A percentile compares a stretch with the other conserved stretches of the same genome.
Conservation (phyloP, 176 grass and related monocot genomes). For the Juncus inflexus region DNA sequence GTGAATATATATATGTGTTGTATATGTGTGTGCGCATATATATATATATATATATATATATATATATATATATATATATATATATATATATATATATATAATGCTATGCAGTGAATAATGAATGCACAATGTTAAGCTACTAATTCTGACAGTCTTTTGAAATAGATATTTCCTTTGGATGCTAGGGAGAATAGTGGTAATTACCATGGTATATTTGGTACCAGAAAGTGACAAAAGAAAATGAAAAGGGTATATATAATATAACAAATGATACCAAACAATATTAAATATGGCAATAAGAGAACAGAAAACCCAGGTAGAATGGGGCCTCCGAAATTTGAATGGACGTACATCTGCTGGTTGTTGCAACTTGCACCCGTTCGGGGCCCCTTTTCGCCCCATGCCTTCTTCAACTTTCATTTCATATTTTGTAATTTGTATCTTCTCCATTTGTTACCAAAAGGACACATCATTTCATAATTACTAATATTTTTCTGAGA, state of each 20-base stretch:
- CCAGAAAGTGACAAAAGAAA: conserved; percentile 19
- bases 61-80: no score
- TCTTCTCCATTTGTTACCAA: no score
- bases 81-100: no score
- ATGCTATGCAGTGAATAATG: no score
- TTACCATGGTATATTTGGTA: conserved; percentile 9
- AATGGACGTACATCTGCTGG: conserved; percentile 3
- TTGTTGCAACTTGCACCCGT: conserved; percentile 20
- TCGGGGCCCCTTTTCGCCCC: not conserved
- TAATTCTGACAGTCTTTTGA: no score
- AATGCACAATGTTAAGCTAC: no score
- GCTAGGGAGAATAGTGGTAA: not conserved
- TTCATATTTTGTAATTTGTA: no score
- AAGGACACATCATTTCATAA: no score
- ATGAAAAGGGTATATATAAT: conserved; percentile 5
- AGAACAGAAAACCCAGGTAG: conserved; percentile 23
- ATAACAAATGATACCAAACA: not conserved
- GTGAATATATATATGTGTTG: no score
- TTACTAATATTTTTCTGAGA: no score
- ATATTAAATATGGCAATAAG: conserved; percentile 18
- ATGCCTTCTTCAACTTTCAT: not conserved
- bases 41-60: no score
- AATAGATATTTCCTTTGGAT: not conserved
- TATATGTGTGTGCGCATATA: no score
- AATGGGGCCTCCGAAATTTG: conserved; percentile 9